Conservation (phyloP, 2,329 filamentous ascomycete genomes). For the Penicillium sp. region DNA sequence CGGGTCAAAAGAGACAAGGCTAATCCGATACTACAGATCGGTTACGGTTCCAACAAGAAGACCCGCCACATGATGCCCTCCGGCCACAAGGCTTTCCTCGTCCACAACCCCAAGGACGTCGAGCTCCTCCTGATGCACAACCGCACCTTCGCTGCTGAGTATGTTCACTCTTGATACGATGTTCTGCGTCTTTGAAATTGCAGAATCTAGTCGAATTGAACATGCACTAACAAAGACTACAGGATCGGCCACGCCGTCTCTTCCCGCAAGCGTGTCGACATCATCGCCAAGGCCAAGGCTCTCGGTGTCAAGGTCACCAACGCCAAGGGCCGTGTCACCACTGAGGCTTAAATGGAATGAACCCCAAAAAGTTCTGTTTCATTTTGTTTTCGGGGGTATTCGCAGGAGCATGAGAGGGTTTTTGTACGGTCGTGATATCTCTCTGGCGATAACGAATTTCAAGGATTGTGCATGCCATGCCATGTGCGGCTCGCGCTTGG, state of each 20-base stretch:
- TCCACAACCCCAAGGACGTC: conserved; percentile 93
- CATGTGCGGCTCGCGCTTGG: conserved; percentile 26
- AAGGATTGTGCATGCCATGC: conserved; percentile 31
- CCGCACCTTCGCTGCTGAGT: conserved; percentile 98
- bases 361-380: conserved; percentile 37
- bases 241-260: conserved; percentile 99
- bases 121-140: conserved; percentile 99
- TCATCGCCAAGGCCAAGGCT: conserved; percentile 95
- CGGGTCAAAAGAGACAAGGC: background rate
- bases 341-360: conserved; percentile 70
- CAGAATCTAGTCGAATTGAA: background rate
- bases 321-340: conserved; percentile 97
- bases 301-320: conserved; percentile 99
- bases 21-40: conserved; percentile 65
- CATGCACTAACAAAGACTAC: conserved; percentile 7
- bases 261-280: conserved; percentile 97
- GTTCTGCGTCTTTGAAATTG: background rate
- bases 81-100: conserved; percentile 99
- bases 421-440: conserved; percentile 29
- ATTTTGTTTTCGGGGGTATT: conserved; percentile 19
- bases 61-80: conserved; percentile 98
- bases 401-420: conserved; percentile 25
- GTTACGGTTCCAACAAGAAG: conserved; percentile 99
- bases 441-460: conserved; percentile 32
- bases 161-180: conserved; percentile 49